Conservation (phyloP, 805 yeast genomes). For the Zygoascus bituminiphila region DNA sequence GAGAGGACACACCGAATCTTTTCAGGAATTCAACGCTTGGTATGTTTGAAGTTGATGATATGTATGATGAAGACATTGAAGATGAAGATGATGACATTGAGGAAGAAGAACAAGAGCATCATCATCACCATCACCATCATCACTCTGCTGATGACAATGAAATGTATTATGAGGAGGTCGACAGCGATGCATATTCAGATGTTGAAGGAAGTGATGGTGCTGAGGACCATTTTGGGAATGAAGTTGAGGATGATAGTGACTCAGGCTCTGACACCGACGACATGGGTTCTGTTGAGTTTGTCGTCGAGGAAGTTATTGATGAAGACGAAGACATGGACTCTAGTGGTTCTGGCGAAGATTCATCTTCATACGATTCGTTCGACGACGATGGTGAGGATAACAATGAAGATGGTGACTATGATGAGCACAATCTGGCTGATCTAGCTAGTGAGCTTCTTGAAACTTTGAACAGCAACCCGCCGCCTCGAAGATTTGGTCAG, state of each 20-base stretch:
- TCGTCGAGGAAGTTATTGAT: constrained; percentile 14
- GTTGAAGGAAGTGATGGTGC: constrained; percentile 17
- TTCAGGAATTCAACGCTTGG: constrained; percentile 86
- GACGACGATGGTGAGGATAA: constrained; percentile 11
- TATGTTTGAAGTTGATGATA: constrained; percentile 75
- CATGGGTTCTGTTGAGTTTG: constrained; percentile 24
- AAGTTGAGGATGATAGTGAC: constrained; percentile 24
- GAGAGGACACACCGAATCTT: constrained; percentile 75
- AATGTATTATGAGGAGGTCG: constrained; percentile 19
- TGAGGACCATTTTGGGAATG: constrained; percentile 29
- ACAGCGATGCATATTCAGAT: constrained; percentile 22
- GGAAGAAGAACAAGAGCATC: constrained; percentile 18
- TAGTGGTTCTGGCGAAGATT: constrained; percentile 1
- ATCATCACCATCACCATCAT: constrained; percentile 6
- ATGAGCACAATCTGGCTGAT: constrained; percentile 14
- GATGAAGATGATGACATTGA: constrained; percentile 34
- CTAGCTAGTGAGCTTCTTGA: constrained; percentile 20
- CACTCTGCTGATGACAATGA: constrained; percentile 14
- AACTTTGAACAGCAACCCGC: constrained; percentile 16
- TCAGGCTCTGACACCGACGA: constrained; percentile 29
- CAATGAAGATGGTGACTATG: constrained; percentile 8
- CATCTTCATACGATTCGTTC: neutral
- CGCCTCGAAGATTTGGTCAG: constrained; percentile 4
- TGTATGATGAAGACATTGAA: constrained; percentile 56
- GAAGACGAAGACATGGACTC: constrained; percentile 15